A percentile compares a stretch with the other conserved stretches of the same genome.
Evolutionary conservation across 495 filamentous ascomycete genomes (phyloP).

Genomic region (Tetracladium marchalianum): DNA sequence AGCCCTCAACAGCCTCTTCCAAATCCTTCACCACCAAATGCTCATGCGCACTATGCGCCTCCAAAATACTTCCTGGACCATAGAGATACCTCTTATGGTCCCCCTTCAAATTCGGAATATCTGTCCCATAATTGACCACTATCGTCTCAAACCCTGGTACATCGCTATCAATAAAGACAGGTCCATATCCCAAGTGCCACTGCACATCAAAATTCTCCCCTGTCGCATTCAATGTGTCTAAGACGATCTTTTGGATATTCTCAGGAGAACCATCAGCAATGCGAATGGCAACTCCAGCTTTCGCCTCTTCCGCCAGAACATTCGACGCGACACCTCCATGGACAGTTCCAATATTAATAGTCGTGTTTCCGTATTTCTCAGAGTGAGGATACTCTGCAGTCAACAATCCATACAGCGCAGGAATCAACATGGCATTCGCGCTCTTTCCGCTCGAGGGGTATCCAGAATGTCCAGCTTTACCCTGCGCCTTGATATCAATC

Average conservation of each 20-base stretch:
- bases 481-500: slow-evolving; percentile 53
- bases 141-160: slow-evolving; percentile 70
- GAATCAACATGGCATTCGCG: slow-evolving; percentile 65
- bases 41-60: slow-evolving; percentile 84
- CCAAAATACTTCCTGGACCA: slow-evolving; percentile 79
- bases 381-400: slow-evolving; percentile 60
- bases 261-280: slow-evolving; percentile 62
- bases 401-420: slow-evolving; percentile 52
- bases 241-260: slow-evolving; percentile 43
- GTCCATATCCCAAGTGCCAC: slow-evolving; percentile 53
- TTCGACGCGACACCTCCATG: slow-evolving; percentile 80
- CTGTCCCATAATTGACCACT: slow-evolving; percentile 86
- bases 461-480: slow-evolving; percentile 77
- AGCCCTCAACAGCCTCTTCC: slow-evolving; percentile 58
- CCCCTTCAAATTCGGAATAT: slow-evolving; percentile 67
- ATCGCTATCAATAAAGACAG: slow-evolving; percentile 69
- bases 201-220: slow-evolving; percentile 49
- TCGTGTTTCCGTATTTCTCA: slow-evolving; percentile 73
- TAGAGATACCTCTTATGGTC: slow-evolving; percentile 78
- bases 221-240: slow-evolving; percentile 46
- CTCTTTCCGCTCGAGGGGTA: slow-evolving; percentile 80
- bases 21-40: slow-evolving; percentile 60
- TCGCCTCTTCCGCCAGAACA: slow-evolving; percentile 68
- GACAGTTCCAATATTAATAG: slow-evolving; percentile 72
- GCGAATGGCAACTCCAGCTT: slow-evolving; percentile 56